Evolutionary conservation across 192 early-diverging fungal genomes (phyloP).

Genomic region (Linnemannia schmuckeri): DNA sequence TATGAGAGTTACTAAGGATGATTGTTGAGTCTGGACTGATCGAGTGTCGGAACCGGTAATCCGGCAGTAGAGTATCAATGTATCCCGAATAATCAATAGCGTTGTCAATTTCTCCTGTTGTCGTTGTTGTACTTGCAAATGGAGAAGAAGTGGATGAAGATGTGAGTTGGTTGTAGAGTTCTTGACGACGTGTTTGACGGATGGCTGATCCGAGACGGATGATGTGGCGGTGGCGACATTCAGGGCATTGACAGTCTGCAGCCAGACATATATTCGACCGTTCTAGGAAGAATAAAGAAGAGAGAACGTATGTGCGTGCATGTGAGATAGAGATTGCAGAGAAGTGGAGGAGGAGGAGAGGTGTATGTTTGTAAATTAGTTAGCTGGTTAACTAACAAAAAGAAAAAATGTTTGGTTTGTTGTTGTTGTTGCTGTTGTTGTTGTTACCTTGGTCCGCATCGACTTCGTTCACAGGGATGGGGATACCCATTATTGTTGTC

Average conservation of each 20-base stretch:
- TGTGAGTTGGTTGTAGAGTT: neutral
- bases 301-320: too few species aligned
- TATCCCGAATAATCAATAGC: neutral
- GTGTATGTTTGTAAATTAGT: too few species aligned
- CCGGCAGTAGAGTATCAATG: neutral
- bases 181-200: neutral
- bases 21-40: neutral
- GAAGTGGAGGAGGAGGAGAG: neutral
- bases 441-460: neutral
- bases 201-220: slow-evolving; percentile 14
- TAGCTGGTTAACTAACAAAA: too few species aligned
- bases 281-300: neutral
- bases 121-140: neutral
- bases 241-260: slow-evolving; percentile 19
- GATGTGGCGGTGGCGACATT: slow-evolving; percentile 12
- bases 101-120: neutral
- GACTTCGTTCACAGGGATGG: neutral
- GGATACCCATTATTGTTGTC: neutral
- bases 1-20: neutral
- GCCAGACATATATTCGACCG: slow-evolving; percentile 14
- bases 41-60: slow-evolving; percentile 13
- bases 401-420: neutral
- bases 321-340: neutral
- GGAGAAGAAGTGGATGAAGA: neutral
- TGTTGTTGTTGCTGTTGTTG: neutral